phyloP scores from a whole-genome alignment of 1,284 basidiomycete genomes.

The Tilletia walkeri region DNA sequence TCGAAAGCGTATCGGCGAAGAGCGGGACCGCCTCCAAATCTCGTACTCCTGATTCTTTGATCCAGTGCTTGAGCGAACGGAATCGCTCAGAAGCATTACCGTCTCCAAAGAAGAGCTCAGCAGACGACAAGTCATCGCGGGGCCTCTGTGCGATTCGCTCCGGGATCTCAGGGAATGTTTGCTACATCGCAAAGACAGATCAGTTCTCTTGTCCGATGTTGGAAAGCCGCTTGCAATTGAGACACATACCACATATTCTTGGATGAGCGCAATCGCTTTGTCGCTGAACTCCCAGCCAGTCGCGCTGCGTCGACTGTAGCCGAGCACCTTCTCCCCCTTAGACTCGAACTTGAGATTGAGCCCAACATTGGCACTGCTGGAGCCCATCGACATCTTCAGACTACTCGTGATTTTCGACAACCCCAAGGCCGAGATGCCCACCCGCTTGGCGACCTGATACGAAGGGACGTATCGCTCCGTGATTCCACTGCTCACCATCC shows the following conservation, averaged over 20 bases:
- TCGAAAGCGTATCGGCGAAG: slow-evolving; percentile 84
- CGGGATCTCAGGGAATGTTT: slow-evolving; percentile 50
- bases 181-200: not conserved
- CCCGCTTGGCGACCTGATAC: slow-evolving; percentile 38
- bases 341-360: slow-evolving; percentile 94
- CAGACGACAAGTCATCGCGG: slow-evolving; percentile 64
- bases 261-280: slow-evolving; percentile 75
- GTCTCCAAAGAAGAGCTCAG: slow-evolving; percentile 71
- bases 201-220: not conserved
- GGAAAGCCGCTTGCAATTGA: too few relatives aligned
- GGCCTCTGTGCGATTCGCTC: slow-evolving; percentile 31
- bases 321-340: slow-evolving; percentile 91
- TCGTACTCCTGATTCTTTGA: slow-evolving; percentile 78
- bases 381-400: slow-evolving; percentile 77
- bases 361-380: slow-evolving; percentile 80
- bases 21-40: slow-evolving; percentile 91
- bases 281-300: slow-evolving; percentile 91
- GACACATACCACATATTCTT: slow-evolving; percentile 71
- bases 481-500: not conserved
- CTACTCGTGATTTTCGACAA: slow-evolving; percentile 88
- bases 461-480: slow-evolving; percentile 28
- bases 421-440: slow-evolving; percentile 41
- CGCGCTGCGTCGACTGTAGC: slow-evolving; percentile 82
- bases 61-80: slow-evolving; percentile 78
- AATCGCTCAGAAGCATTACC: slow-evolving; percentile 69